Base-by-base conservation (phyloP, 176 grass and related monocot genomes). In the Typha latifolia region DNA sequence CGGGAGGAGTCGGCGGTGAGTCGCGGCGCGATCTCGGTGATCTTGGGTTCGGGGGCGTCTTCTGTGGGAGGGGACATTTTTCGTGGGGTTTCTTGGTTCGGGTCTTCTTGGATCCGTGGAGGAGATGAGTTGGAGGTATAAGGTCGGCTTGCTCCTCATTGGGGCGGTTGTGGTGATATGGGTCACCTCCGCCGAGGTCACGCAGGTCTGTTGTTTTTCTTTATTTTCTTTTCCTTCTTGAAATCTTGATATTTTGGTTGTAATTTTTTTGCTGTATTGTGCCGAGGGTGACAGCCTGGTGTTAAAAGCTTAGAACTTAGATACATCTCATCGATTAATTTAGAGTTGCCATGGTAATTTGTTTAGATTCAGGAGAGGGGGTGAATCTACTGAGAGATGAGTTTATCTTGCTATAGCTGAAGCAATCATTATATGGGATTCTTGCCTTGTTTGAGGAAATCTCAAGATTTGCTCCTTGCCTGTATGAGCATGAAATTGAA, bases 141-240 rank as follows among this genome's bases (percentile, higher is more conserved):
- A 87, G 4, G 69, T 83, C 0, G 89, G 94, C 10, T 55, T 93
- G 0, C 74, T 86, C 67, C 83, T 97, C 16, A 97, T 97, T 37
- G 80, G 75, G 0, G 82, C 94, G 26, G 94, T 97, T 50, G 94
- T 97, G 29, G 57, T 97, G 2, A 97, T 97, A 34, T 97, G 94
- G 94, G 94, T 97, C 69, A 84, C 82, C 78, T 97, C 94, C n/a
- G 94, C 94, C 2, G 94, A 97, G 82, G 94, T 97, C 69, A 97
- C 94, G 32, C 94, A 97, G 94, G 94, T 84, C 6, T 11, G 18
- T 3, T 3, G 9, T 20, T 57, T 57, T 57, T n/a, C 13, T 18
- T 53, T n/a, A n/a, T 53, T n/a, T n/a, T n/a, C 1, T 4, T n/a
- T 4, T 5, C 14, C 51, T 53, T 5, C 14, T 59, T 21, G 16